These are phyloP conservation scores for Diaporthe sp. DNA, from an alignment of 2,329 filamentous ascomycete genomes.

Conservation along the genomic window DNA sequence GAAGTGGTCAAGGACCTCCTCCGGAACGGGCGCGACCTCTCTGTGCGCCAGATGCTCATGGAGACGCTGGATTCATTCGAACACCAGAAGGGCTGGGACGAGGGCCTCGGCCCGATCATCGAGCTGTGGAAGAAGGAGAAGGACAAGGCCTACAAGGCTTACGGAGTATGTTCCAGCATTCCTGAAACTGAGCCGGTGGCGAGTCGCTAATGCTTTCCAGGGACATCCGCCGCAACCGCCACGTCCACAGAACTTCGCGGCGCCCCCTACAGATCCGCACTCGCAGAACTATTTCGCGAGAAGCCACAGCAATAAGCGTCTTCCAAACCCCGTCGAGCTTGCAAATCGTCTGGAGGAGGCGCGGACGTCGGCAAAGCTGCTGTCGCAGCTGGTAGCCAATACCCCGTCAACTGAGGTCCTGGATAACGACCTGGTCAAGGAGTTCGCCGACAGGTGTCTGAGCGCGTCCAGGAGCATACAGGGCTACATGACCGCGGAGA, in stretches of 20 bases:
- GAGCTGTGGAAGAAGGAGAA: slow-evolving; percentile 95
- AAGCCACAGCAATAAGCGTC: slow-evolving; percentile 60
- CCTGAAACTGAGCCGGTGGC: slow-evolving; percentile 15
- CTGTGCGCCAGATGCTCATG: slow-evolving; percentile 86
- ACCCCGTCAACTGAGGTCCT: slow-evolving; percentile 83
- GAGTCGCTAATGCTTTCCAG: slow-evolving; percentile 41
- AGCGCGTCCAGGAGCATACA: slow-evolving; percentile 86
- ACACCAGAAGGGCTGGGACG: slow-evolving; percentile 78
- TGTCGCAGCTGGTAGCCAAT: slow-evolving; percentile 92
- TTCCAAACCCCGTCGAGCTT: slow-evolving; percentile 82
- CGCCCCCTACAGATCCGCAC: slow-evolving; percentile 58
- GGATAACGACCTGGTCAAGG: slow-evolving; percentile 88
- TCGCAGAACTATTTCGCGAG: slow-evolving; percentile 72
- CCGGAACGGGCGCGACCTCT: slow-evolving; percentile 77
- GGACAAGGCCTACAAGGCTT: slow-evolving; percentile 69
- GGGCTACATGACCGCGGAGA: slow-evolving; percentile 83
- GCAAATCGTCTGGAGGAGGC: slow-evolving; percentile 90
- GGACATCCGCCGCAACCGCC: slow-evolving; percentile 45
- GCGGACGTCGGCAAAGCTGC: slow-evolving; percentile 87
- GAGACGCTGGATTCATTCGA: slow-evolving; percentile 89
- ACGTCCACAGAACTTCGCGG: slow-evolving; percentile 57
- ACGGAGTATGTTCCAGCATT: slow-evolving; percentile 57
- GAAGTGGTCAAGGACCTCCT: slow-evolving; percentile 82
- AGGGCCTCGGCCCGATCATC: slow-evolving; percentile 77
- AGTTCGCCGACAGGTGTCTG: slow-evolving; percentile 90